Evolutionary conservation across 2,329 filamentous ascomycete species (phyloP).

Genomic region (Coniosporium tulheliwenetii): DNA sequence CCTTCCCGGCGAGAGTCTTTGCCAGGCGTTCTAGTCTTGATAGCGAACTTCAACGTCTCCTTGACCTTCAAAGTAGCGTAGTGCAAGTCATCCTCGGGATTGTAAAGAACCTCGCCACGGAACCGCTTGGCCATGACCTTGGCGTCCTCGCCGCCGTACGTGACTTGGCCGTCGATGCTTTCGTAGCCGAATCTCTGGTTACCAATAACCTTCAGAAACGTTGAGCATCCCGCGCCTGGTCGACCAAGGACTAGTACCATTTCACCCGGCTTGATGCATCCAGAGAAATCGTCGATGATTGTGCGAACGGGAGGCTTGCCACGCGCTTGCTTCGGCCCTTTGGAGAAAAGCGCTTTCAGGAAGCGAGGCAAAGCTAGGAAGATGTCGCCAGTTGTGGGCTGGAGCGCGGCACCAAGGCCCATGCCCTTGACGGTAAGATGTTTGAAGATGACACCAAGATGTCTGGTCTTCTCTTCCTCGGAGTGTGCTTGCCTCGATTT

Average conservation of each 20-base stretch:
- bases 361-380: conserved; percentile 40
- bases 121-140: conserved; percentile 40
- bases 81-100: conserved; percentile 62
- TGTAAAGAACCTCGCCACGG: conserved; percentile 52
- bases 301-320: conserved; percentile 44
- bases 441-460: conserved; percentile 52
- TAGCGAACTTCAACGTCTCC: conserved; percentile 58
- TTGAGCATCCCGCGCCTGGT: conserved; percentile 55
- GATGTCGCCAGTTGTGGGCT: conserved; percentile 45
- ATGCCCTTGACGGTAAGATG: conserved; percentile 47
- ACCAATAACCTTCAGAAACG: conserved; percentile 52
- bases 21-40: conserved; percentile 51
- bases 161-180: conserved; percentile 38
- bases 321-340: conserved; percentile 21
- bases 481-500: conserved; percentile 46
- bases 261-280: conserved; percentile 56
- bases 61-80: conserved; percentile 66
- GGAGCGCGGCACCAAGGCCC: conserved; percentile 45
- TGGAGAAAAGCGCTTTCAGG: conserved; percentile 34
- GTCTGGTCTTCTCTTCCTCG: conserved; percentile 53
- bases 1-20: conserved; percentile 25
- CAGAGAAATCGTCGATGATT: conserved; percentile 49
- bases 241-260: conserved; percentile 56
- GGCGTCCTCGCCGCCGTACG: conserved; percentile 34
- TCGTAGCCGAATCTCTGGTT: conserved; percentile 47